Evolutionary conservation across 2,329 filamentous ascomycete species (phyloP), one percentile per base, ranked within the genome.

Genomic region (Cladosporium sp.): DNA sequence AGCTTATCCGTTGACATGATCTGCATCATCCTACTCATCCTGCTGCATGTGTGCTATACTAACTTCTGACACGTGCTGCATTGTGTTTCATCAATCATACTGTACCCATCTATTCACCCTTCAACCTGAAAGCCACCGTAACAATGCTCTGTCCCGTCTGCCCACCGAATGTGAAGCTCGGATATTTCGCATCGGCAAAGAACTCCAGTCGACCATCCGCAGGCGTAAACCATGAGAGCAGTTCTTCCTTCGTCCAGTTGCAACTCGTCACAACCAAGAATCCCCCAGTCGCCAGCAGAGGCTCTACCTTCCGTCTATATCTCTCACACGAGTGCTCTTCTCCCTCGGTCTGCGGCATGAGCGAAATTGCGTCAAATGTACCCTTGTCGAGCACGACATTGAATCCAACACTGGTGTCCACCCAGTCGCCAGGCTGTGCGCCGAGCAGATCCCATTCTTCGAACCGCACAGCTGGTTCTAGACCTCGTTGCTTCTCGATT

Each of bases 301-400:
- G 80, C 67, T 89, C 81, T 35, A 94, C 88, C 62, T 87, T 86
- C 56, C 84, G 83, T 57, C 86, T 85, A 80, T 99, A 99, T 3
- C 84, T 84, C 76, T 96, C 91, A 75, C 88, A 91, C 16, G 72
- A 72, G 57, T 75, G 70, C n/a, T 60, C 62, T n/a, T 33, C 33
- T 5, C 62, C 65, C 21, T 67, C 60, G 26, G 66, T 57, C 5
- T 64, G 63, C 21, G 70, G 68, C 74, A 76, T 76, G n/a, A 98
- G 81, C 59, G 89, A 93, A 37, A 99, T 90, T 12, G 95, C 95
- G 81, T 99, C 95, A 77, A 98, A 99, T 0, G 95, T 99, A 53
- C 95, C 95, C 80, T 99, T 99, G 79, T 99, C 95, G n/a, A 97
- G 85, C 0, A 97, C 89, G 0, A 97, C 87, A 78, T 98, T 93